Percentiles rank a stretch among this genome's conserved stretches.
Evolutionary conservation across 2,329 filamentous ascomycete genomes (phyloP).

Genomic region (Paracorniculantispora psalliotae): DNA sequence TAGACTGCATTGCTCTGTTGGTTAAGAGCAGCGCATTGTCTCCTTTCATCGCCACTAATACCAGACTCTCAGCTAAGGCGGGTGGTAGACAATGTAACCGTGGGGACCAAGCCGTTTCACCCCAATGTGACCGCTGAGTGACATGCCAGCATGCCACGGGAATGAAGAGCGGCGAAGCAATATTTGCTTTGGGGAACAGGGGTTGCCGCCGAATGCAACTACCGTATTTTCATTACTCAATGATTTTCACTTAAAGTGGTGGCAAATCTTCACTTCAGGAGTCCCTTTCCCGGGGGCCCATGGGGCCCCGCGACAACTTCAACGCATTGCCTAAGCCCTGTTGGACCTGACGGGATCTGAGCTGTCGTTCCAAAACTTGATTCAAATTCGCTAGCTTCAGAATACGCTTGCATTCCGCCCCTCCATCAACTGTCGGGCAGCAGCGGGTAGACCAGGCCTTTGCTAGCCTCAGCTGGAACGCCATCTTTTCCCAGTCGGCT

Average conservation of each 20-base stretch:
- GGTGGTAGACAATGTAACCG: neutral
- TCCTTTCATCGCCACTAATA: neutral
- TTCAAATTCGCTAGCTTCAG: neutral
- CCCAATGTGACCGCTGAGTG: neutral
- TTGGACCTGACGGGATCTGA: neutral
- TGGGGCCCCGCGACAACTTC: neutral
- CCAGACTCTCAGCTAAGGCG: neutral
- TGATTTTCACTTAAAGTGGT: neutral
- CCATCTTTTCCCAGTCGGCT: neutral
- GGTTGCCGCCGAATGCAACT: neutral
- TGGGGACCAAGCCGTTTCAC: neutral
- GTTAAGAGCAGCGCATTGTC: neutral
- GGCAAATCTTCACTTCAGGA: neutral
- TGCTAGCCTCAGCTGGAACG: neutral
- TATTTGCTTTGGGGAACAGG: neutral
- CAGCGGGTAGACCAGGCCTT: slow-evolving; percentile 8
- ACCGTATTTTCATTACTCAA: slow-evolving; percentile 7
- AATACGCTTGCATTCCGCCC: neutral
- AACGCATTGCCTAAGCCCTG: neutral
- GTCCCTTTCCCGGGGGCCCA: neutral
- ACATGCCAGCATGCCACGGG: neutral
- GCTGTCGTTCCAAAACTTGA: neutral
- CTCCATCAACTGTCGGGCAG: neutral
- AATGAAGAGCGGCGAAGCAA: neutral
- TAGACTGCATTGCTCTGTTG: too few relatives aligned